Evolutionary conservation across 164 flowering plant genomes (phyloP).

Genomic region (Magnolia sinica): DNA sequence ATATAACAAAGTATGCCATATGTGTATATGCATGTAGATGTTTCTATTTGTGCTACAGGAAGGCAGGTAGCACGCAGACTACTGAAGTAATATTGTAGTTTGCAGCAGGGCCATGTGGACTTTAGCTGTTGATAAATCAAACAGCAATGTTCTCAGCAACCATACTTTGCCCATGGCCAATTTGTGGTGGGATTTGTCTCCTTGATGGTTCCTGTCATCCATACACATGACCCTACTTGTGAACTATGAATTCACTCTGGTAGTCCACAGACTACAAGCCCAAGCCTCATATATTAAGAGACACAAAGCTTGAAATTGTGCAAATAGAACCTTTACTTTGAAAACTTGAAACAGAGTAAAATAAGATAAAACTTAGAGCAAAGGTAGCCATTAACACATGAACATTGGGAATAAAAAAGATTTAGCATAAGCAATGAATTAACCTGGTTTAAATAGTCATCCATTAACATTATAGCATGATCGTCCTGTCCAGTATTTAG

Average conservation of each 20-base stretch:
- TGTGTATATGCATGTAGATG: too few species aligned
- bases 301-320: neutral
- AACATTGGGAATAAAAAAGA: neutral
- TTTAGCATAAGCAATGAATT: constrained; percentile 3
- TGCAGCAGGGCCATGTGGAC: too few species aligned
- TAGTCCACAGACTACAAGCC: neutral
- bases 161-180: neutral
- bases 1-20: neutral
- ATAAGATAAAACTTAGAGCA: neutral
- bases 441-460: constrained; percentile 85
- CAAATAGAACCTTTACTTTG: neutral
- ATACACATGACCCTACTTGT: neutral
- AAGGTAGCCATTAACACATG: neutral
- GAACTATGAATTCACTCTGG: neutral
- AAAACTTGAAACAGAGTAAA: neutral
- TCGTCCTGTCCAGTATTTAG: constrained; percentile 96
- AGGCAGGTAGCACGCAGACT: too few species aligned
- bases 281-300: neutral
- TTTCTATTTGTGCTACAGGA: too few species aligned
- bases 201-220: neutral
- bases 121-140: too few species aligned
- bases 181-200: neutral
- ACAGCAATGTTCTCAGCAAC: too few species aligned
- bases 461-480: constrained; percentile 86
- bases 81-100: too few species aligned